Evolutionary conservation across 2,329 filamentous ascomycete species (phyloP), one percentile per base, ranked within the genome.

Genomic region (Verticillium tricorpus): DNA sequence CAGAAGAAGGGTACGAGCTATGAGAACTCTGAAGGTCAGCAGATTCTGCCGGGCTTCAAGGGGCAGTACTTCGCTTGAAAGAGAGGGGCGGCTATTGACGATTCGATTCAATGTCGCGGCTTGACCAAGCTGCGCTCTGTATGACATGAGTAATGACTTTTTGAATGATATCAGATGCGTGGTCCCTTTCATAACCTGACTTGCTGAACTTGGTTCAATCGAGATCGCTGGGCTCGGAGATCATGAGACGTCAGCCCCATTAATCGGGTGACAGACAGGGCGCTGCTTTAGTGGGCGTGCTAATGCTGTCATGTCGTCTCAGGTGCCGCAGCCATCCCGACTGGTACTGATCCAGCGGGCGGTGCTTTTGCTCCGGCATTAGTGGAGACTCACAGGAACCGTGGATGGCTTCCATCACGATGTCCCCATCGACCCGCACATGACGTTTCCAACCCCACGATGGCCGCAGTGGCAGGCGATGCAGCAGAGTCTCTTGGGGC

Each of bases 41-140:
- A 71, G 57, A 74, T 75, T 34, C 45, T 75, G 9, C 73, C 73
- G 0, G 73, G 73, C 0, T 74, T 75, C 37, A 67, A 60, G 15
- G 71, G 71, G 1, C 60, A 67, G 56, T 65, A 62, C 39, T 68
- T 57, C 19, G 55, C 55, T 1, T 57, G 19, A 19, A 19, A 11
- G 19, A 52, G 8, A 6, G 6, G n/a, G 39, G 17, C 39, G 6
- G 22, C 9, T 39, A 5, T 1, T 17, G 5, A 2, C 14, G 4
- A 40, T 17, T 15, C 2, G 17, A 2, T 12, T 40, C 5, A 15
- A 37, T 15, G 7, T 11, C 9, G 37, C 2, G 17, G 14, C 17
- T 40, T 40, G 37, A 40, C 14, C 37, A n/a, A 15, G 12, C 17
- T 40, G 17, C 6, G 6, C 37, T 40, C 14, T 40, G 19, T 52